A percentile compares a stretch with the other conserved stretches of the same genome.
Conservation (phyloP, 306 rosid species). For the Cucurbita ficifolia region DNA sequence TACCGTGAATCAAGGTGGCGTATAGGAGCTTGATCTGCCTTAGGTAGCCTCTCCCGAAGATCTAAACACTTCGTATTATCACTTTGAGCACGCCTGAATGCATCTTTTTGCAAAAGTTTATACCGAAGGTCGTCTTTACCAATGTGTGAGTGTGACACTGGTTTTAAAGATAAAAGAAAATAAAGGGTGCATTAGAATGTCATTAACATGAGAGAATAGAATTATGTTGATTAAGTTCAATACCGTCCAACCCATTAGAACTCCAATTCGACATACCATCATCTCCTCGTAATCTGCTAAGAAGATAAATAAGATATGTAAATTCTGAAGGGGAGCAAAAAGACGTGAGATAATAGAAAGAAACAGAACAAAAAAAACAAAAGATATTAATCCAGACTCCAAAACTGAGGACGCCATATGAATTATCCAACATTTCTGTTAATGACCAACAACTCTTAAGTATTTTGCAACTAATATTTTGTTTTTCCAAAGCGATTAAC, state of each 20-base stretch:
- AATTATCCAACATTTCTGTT: background rate
- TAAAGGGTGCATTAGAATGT: slow-evolving; percentile 9
- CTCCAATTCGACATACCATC: slow-evolving; percentile 17
- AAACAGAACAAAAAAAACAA: background rate
- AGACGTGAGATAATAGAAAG: background rate
- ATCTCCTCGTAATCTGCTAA: slow-evolving; percentile 62
- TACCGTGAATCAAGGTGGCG: slow-evolving; percentile 18
- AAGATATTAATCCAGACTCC: background rate
- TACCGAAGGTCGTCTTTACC: slow-evolving; percentile 69
- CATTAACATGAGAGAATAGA: background rate
- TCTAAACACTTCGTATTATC: slow-evolving; percentile 38
- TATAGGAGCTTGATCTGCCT: slow-evolving; percentile 18
- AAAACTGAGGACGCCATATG: background rate
- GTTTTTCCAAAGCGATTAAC: background rate
- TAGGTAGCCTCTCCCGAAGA: slow-evolving; percentile 79
- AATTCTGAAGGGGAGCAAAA: background rate
- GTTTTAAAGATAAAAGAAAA: slow-evolving; percentile 7
- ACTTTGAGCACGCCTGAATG: slow-evolving; percentile 29
- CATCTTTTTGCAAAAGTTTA: slow-evolving; percentile 66
- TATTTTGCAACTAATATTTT: background rate
- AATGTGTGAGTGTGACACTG: slow-evolving; percentile 28
- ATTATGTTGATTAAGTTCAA: slow-evolving; percentile 12
- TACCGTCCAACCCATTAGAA: slow-evolving; percentile 39
- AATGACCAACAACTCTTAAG: background rate
- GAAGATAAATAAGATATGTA: background rate